These are phyloP conservation scores for Pilobolus umbonatus DNA, from an alignment of 192 early-diverging fungal species.

Conservation along the genomic window DNA sequence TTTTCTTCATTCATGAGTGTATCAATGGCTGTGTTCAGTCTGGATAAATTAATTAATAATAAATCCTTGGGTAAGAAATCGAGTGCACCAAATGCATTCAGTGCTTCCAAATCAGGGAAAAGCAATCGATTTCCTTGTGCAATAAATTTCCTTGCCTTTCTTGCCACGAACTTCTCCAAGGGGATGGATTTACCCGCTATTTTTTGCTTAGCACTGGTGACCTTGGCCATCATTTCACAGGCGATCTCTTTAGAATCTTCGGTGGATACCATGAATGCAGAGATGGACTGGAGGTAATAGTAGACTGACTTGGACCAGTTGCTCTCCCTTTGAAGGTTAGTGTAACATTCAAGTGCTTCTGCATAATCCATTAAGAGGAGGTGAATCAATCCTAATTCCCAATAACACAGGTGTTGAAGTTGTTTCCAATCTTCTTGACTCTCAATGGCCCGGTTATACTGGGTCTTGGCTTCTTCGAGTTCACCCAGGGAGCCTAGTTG, in stretches of 20 bases:
- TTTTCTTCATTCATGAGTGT: slow-evolving; percentile 20
- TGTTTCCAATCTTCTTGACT: slow-evolving; percentile 67
- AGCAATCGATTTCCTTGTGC: slow-evolving; percentile 63
- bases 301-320: slow-evolving; percentile 85
- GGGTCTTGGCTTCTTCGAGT: slow-evolving; percentile 54
- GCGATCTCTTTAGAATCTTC: slow-evolving; percentile 22
- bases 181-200: slow-evolving; percentile 85
- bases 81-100: slow-evolving; percentile 67
- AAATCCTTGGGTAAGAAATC: slow-evolving; percentile 60
- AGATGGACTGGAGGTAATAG: slow-evolving; percentile 65
- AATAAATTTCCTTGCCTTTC: slow-evolving; percentile 74
- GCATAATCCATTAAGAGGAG: slow-evolving; percentile 60
- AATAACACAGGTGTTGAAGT: slow-evolving; percentile 75
- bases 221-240: slow-evolving; percentile 56
- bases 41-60: slow-evolving; percentile 37
- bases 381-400: slow-evolving; percentile 70
- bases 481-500: slow-evolving; percentile 52
- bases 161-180: slow-evolving; percentile 82
- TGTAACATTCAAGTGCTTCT: slow-evolving; percentile 55
- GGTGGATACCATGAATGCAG: slow-evolving; percentile 39
- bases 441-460: slow-evolving; percentile 52
- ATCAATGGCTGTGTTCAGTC: slow-evolving; percentile 43
- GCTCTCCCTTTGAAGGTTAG: slow-evolving; percentile 66
- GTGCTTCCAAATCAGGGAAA: slow-evolving; percentile 73
- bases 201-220: slow-evolving; percentile 64